Base-by-base conservation (phyloP, 176 grass and related monocot genomes). In the Urochloa ruziziensis region DNA sequence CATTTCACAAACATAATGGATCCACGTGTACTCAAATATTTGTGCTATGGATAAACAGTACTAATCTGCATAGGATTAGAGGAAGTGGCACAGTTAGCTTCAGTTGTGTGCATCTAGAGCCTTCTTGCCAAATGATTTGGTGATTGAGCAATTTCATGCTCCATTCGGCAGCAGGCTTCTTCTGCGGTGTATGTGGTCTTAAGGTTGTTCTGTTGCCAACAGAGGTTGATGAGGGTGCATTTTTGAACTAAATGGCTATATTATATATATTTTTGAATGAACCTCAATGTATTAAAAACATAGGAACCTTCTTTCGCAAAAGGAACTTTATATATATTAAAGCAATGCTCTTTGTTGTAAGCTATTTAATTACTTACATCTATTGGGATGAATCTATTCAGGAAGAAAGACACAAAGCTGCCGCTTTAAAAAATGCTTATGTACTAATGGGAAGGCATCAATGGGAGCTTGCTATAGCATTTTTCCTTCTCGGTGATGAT, bases 341-440 rank as follows among this genome's bases (percentile, higher is more conserved):
- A 66, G 29, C 12, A 75, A 75, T 29, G 34, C 10, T 76, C 61
- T 54, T 32, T 81, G 25, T 76, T 81, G 58, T 39, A 53, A 75
- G 86, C 40, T 79, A 68, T 80, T 79, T 73, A 49, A 21, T 74
- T 81, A 48, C 6, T 13, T 79, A 58, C 49, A 66, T 56, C 81
- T 77, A 78, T 82, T 85, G 40, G 37, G 62, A 68, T 74, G 65
- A 78, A 85, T 88, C 74, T 79, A 73, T 90, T 73, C 82, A 98
- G 95, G 95, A 98, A 72, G 92, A 98, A 86, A 91, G 91, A 80
- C 90, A 98, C 81, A 98, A 93, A 90, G 89, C 88, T 59, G 95
- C 95, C 82, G 95, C 95, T 72, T 71, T 98, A 24, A 98, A 98
- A 86, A 98, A 98, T 93, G 95, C 95, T 69, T 98, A 98, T 86